These are phyloP conservation scores for Deuterostichococcus epilithicus DNA, from an alignment of 139 green algal species.

Conservation along the genomic window DNA sequence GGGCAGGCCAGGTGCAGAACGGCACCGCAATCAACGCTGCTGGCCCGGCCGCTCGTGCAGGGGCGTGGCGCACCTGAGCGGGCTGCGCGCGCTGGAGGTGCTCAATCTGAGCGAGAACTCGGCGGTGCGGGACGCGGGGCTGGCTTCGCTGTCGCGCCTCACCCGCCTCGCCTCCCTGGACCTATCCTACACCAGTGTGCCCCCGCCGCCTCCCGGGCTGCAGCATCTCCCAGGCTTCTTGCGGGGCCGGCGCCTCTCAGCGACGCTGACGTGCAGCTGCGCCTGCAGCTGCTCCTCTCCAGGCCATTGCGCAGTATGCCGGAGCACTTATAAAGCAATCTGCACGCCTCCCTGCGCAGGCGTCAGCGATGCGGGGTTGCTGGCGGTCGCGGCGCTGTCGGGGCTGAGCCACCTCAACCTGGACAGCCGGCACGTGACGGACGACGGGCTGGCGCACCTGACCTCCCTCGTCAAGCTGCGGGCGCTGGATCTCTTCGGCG, in stretches of 20 bases:
- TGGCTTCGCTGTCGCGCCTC: slow-evolving; percentile 25
- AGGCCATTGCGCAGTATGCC: no score
- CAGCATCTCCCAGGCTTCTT: no score
- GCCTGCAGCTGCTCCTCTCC: no score
- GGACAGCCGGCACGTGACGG: slow-evolving; percentile 33
- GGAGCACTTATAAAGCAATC: no score
- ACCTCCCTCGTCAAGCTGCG: slow-evolving; percentile 29
- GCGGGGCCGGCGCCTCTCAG: no score
- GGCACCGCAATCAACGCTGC: not conserved
- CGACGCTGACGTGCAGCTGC: no score
- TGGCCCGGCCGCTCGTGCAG: not conserved
- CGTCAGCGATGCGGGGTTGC: slow-evolving; percentile 35
- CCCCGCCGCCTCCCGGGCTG: not conserved
- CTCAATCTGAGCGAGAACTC: slow-evolving; percentile 46
- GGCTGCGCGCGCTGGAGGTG: slow-evolving; percentile 10
- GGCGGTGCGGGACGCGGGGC: slow-evolving; percentile 11
- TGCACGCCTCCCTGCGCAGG: slow-evolving; percentile 14
- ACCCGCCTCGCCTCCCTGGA: slow-evolving; percentile 27
- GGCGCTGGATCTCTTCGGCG: slow-evolving; percentile 51
- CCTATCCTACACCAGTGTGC: slow-evolving; percentile 37
- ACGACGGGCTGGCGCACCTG: slow-evolving; percentile 31
- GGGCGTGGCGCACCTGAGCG: not conserved
- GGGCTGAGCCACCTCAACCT: slow-evolving; percentile 37
- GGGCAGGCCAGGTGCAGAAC: no score
- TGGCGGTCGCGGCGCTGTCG: slow-evolving; percentile 12